phyloP scores from a whole-genome alignment of 2,329 filamentous ascomycete species.

The Hypoxylon sp. region DNA sequence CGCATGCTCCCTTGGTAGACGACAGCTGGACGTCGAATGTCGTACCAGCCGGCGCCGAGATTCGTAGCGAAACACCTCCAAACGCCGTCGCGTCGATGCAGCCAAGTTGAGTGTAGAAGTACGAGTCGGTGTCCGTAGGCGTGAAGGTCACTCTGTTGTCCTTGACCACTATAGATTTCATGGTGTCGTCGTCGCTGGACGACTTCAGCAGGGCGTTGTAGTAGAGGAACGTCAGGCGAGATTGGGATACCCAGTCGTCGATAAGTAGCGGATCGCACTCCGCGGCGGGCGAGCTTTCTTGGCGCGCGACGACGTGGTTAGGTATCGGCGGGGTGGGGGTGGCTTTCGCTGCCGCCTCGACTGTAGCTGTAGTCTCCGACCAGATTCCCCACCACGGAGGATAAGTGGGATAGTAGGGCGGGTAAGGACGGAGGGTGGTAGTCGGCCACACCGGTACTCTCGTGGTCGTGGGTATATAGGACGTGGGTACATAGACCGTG shows the following conservation, averaged over 20 bases:
- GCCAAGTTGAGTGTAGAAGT: conserved; percentile 69
- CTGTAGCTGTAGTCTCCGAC: conserved; percentile 3
- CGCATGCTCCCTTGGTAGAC: conserved; percentile 58
- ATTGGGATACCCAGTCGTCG: conserved; percentile 72
- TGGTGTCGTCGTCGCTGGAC: conserved; percentile 67
- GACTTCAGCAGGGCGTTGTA: conserved; percentile 69
- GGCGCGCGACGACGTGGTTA: conserved; percentile 24
- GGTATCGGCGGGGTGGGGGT: conserved; percentile 5
- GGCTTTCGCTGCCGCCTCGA: conserved; percentile 8
- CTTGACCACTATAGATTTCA: conserved; percentile 65
- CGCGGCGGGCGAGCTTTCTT: conserved; percentile 14
- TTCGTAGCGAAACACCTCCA: conserved; percentile 66
- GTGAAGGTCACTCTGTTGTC: conserved; percentile 65
- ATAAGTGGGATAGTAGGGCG: conserved; percentile 17
- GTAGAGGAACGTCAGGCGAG: conserved; percentile 69
- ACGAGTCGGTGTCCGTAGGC: conserved; percentile 61
- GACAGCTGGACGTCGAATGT: conserved; percentile 65
- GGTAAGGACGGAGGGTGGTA: conserved; percentile 14
- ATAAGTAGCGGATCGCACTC: conserved; percentile 60
- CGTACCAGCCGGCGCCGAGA: conserved; percentile 65
- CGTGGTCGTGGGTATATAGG: conserved; percentile 22
- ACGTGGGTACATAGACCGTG: conserved; percentile 24
- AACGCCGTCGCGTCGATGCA: conserved; percentile 65
- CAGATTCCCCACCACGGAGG: conserved; percentile 30
- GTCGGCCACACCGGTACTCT: conserved; percentile 15